A percentile compares a stretch with the other conserved stretches of the same genome.
Evolutionary conservation across 2,329 filamentous ascomycete species (phyloP).

Genomic region (Phaeosphaeria sp.): DNA sequence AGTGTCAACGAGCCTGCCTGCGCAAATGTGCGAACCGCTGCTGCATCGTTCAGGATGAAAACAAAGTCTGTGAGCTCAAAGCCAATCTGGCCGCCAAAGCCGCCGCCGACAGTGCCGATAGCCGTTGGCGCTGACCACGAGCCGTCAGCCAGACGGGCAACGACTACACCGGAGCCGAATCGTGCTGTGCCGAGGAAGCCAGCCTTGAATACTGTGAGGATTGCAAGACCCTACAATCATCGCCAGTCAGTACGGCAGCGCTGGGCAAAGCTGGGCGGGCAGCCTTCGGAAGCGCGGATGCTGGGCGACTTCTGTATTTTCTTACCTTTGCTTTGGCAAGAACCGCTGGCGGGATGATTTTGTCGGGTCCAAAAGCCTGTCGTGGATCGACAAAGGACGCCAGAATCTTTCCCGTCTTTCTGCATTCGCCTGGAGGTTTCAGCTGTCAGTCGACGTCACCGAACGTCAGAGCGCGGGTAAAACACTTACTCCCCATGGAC

Average conservation of each 20-base stretch:
- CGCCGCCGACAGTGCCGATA: constrained; percentile 80
- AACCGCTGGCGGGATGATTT: constrained; percentile 90
- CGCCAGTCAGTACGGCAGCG: background rate
- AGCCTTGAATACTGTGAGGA: constrained; percentile 86
- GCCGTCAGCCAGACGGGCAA: constrained; percentile 78
- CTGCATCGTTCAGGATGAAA: constrained; percentile 93
- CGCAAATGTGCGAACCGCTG: constrained; percentile 90
- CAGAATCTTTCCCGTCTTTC: constrained; percentile 95
- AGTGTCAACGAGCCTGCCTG: constrained; percentile 90
- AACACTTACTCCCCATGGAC: constrained; percentile 58
- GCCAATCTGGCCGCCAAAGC: constrained; percentile 85
- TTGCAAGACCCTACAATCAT: constrained; percentile 70
- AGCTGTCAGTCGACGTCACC: constrained; percentile 44
- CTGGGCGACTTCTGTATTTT: background rate
- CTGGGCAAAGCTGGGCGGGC: background rate
- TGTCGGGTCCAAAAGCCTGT: constrained; percentile 94
- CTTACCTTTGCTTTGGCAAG: constrained; percentile 87
- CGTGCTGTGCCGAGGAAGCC: constrained; percentile 84
- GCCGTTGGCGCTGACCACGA: constrained; percentile 82
- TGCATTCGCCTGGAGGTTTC: constrained; percentile 80
- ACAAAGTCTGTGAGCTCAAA: constrained; percentile 94
- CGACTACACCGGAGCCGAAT: constrained; percentile 82
- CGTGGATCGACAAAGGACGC: constrained; percentile 92
- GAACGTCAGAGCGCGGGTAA: constrained; percentile 8
- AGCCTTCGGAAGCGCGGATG: background rate